Percentiles rank a stretch among this genome's conserved stretches.
phyloP scores from a whole-genome alignment of 2,329 filamentous ascomycete genomes.

The Stagonosporopsis tanaceti region DNA sequence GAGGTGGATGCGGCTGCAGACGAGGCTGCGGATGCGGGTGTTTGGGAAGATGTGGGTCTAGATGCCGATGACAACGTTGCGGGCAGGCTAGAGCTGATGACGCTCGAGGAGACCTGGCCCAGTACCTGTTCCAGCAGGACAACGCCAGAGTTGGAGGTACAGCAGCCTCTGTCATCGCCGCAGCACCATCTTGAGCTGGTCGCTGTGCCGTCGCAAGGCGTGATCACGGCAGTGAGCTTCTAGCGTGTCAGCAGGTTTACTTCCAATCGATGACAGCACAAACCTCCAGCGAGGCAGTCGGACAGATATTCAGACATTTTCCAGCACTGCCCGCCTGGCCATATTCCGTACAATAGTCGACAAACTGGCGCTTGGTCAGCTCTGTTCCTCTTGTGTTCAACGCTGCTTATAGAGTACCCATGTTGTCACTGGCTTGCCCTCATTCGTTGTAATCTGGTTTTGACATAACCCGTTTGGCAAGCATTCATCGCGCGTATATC shows the following conservation, averaged over 20 bases:
- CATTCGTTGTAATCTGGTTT: conserved; percentile 9
- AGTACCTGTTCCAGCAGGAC: conserved; percentile 6
- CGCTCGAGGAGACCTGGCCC: conserved; percentile 10
- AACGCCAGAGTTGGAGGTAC: background rate
- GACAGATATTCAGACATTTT: conserved; percentile 9
- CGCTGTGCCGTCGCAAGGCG: conserved; percentile 11
- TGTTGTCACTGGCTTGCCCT: conserved; percentile 4
- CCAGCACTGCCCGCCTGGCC: background rate
- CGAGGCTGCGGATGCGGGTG: background rate
- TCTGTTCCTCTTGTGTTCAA: background rate
- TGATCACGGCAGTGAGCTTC: conserved; percentile 12
- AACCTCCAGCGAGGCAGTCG: background rate
- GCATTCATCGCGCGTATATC: conserved; percentile 9
- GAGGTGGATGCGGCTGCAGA: background rate
- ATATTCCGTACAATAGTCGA: conserved; percentile 11
- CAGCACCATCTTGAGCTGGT: conserved; percentile 15
- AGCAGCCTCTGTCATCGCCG: conserved; percentile 3
- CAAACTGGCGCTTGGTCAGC: background rate
- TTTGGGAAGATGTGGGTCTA: background rate
- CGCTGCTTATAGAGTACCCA: background rate
- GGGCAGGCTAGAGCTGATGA: background rate
- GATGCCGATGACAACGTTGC: background rate
- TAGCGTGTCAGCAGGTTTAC: background rate
- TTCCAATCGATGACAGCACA: background rate
- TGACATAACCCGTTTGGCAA: conserved; percentile 13